phyloP scores from a whole-genome alignment of 1,284 basidiomycete species.

The Phlebopus sp. region DNA sequence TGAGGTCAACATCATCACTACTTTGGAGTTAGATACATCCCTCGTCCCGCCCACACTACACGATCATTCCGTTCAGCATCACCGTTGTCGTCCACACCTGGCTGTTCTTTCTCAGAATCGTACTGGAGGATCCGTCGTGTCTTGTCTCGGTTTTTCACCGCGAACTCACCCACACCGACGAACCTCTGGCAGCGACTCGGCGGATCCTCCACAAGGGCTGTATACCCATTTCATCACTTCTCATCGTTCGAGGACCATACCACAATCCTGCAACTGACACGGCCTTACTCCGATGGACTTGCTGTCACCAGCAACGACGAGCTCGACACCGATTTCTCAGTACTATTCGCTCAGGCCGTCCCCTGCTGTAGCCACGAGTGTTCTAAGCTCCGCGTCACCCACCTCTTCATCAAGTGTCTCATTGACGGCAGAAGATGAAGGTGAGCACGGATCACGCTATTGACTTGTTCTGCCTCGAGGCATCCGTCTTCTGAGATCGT shows the following conservation, averaged over 20 bases:
- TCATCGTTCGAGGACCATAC: slow-evolving; percentile 11
- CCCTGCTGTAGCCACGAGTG: slow-evolving; percentile 34
- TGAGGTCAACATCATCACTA: no score
- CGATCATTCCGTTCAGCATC: neutral
- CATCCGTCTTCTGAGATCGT: slow-evolving; percentile 29
- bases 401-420: slow-evolving; percentile 54
- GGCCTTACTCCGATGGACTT: slow-evolving; percentile 21
- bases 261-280: slow-evolving; percentile 3
- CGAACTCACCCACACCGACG: slow-evolving; percentile 33
- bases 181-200: slow-evolving; percentile 45
- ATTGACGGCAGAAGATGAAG: slow-evolving; percentile 56
- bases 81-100: slow-evolving; percentile 3
- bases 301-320: slow-evolving; percentile 23
- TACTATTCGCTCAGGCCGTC: slow-evolving; percentile 38
- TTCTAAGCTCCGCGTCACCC: slow-evolving; percentile 39
- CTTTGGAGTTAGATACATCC: no score
- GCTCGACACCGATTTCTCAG: slow-evolving; percentile 31
- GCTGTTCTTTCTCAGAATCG: neutral
- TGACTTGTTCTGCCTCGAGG: slow-evolving; percentile 21
- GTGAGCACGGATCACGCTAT: slow-evolving; percentile 34
- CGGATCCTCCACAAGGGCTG: slow-evolving; percentile 45
- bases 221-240: slow-evolving; percentile 5
- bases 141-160: slow-evolving; percentile 40
- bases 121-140: slow-evolving; percentile 48
- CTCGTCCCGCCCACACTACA: slow-evolving; percentile 8